These are phyloP conservation scores for Colletotrichum destructivum DNA, from an alignment of 2,329 filamentous ascomycete genomes.

Conservation along the genomic window DNA sequence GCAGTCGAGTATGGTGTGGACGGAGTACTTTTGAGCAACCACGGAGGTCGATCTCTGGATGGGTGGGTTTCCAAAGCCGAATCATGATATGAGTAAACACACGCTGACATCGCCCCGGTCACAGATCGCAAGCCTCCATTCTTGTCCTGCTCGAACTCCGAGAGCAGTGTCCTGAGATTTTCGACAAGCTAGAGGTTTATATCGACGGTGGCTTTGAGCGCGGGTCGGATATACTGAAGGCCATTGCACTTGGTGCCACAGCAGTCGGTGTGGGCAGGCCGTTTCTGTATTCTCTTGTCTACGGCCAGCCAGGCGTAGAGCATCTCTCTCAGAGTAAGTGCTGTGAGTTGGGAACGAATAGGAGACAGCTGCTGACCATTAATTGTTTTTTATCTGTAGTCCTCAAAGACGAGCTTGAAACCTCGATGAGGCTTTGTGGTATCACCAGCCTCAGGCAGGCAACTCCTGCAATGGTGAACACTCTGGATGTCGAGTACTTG, in stretches of 20 bases:
- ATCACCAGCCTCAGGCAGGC: slow-evolving; percentile 50
- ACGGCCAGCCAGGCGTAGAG: slow-evolving; percentile 63
- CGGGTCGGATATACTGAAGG: slow-evolving; percentile 79
- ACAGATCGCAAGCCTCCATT: slow-evolving; percentile 51
- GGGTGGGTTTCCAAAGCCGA: slow-evolving; percentile 53
- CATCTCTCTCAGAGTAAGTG: slow-evolving; percentile 48
- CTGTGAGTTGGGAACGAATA: rapidly evolving
- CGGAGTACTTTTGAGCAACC: slow-evolving; percentile 79
- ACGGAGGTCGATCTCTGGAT: slow-evolving; percentile 73
- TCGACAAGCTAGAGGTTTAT: slow-evolving; percentile 63
- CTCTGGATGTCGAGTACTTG: slow-evolving; percentile 50
- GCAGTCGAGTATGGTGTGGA: slow-evolving; percentile 74
- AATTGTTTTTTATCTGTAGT: neutral
- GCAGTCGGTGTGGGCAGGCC: slow-evolving; percentile 80
- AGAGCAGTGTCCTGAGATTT: slow-evolving; percentile 56
- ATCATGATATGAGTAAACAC: slow-evolving; percentile 63
- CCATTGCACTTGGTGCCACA: slow-evolving; percentile 72
- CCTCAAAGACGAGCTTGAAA: slow-evolving; percentile 51
- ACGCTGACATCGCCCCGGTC: slow-evolving; percentile 61
- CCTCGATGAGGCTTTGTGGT: slow-evolving; percentile 49
- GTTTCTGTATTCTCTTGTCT: slow-evolving; percentile 69
- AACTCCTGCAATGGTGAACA: slow-evolving; percentile 49
- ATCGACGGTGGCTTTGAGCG: slow-evolving; percentile 76
- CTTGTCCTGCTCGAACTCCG: slow-evolving; percentile 58
- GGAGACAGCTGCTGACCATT: neutral